Percentiles rank a stretch among this genome's conserved stretches.
phyloP scores from a whole-genome alignment of 805 yeast genomes.

The Sugiyamaella mastotermitis region DNA sequence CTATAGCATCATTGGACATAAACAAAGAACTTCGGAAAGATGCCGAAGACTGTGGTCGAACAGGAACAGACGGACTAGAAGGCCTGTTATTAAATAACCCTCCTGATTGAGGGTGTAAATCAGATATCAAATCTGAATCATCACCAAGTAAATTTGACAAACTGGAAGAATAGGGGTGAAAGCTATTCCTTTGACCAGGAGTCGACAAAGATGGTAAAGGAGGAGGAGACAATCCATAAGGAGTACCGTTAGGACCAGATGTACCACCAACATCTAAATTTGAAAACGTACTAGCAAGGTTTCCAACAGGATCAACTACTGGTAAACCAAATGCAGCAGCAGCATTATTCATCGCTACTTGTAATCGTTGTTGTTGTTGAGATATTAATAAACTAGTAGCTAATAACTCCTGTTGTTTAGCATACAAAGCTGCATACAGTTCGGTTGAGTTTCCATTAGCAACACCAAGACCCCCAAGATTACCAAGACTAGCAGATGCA shows the following conservation, averaged over 20 bases:
- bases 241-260: too few species aligned
- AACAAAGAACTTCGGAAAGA: slow-evolving; percentile 15
- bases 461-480: slow-evolving; percentile 4
- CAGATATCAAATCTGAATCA: too few species aligned
- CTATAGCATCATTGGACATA: slow-evolving; percentile 3
- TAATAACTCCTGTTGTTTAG: slow-evolving; percentile 30
- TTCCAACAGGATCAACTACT: slow-evolving; percentile 1
- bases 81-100: slow-evolving; percentile 13
- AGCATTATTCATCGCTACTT: slow-evolving; percentile 24
- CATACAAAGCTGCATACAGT: slow-evolving; percentile 29
- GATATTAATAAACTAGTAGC: slow-evolving; percentile 28
- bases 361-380: slow-evolving; percentile 31
- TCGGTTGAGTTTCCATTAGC: slow-evolving; percentile 13
- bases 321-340: slow-evolving; percentile 3
- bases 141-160: too few species aligned
- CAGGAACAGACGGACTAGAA: slow-evolving; percentile 21
- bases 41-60: slow-evolving; percentile 20
- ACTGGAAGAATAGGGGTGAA: too few species aligned
- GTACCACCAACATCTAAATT: too few species aligned
- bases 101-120: background rate
- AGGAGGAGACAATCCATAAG: too few species aligned
- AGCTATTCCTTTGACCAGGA: too few species aligned
- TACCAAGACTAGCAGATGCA: background rate
- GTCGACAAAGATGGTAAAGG: too few species aligned
- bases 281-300: too few species aligned